These are phyloP conservation scores for Paramyrothecium sp. DNA, from an alignment of 2,329 filamentous ascomycete species.

Conservation along the genomic window DNA sequence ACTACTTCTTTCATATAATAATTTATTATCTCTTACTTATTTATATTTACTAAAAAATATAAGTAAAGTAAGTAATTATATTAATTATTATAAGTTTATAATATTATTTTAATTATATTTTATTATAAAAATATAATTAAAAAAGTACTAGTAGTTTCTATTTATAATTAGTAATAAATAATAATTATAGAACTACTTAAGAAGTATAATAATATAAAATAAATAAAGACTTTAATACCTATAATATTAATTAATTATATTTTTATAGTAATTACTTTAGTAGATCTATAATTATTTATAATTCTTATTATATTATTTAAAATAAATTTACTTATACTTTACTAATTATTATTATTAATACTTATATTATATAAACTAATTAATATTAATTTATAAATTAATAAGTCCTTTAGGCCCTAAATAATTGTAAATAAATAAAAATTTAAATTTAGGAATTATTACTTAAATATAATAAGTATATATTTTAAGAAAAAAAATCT, in stretches of 20 bases:
- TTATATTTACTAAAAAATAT: constrained; percentile 1
- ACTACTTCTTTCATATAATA: neutral
- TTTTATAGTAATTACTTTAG: neutral
- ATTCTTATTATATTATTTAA: constrained; percentile 2
- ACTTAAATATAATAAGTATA: constrained; percentile 19
- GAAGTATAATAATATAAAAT: neutral
- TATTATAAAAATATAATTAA: constrained; percentile 1
- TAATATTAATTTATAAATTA: constrained; percentile 3
- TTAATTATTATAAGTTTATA: neutral
- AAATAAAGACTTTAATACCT: constrained; percentile 1
- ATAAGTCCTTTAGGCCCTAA: neutral
- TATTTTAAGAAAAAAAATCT: constrained; percentile 17
- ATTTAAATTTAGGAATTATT: constrained; percentile 26
- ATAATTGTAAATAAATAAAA: constrained; percentile 22
- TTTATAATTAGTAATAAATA: constrained; percentile 2
- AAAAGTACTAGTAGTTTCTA: neutral
- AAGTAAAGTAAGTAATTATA: neutral
- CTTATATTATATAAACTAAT: neutral
- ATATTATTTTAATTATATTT: neutral
- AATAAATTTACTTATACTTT: neutral
- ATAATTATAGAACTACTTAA: neutral
- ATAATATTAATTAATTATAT: neutral
- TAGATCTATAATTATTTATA: neutral
- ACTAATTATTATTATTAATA: neutral
- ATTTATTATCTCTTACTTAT: neutral